Conservation (phyloP, 2,329 filamentous ascomycete species). For the Lecanosticta acicola region DNA sequence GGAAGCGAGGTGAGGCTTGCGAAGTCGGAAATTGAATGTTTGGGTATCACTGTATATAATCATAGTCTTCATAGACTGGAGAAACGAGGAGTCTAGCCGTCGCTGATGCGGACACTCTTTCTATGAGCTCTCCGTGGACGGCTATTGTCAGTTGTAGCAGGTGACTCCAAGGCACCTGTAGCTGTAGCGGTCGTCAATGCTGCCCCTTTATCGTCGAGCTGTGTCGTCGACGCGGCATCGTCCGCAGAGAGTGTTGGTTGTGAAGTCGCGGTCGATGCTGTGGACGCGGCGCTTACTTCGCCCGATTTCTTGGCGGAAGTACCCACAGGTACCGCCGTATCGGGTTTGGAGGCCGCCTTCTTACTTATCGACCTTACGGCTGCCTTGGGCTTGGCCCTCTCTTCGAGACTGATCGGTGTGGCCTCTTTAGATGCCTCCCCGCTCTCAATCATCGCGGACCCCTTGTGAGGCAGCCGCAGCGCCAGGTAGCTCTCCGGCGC, state of each 20-base stretch:
- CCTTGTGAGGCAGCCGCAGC: slow-evolving; percentile 46
- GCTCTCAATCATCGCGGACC: slow-evolving; percentile 13
- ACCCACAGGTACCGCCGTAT: not conserved
- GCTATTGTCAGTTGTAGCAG: slow-evolving; percentile 14
- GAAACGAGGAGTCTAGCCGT: slow-evolving; percentile 11
- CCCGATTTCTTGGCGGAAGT: not conserved
- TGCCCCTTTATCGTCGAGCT: too few species aligned
- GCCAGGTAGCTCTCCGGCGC: slow-evolving; percentile 53
- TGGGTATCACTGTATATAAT: not conserved
- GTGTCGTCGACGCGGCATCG: not conserved
- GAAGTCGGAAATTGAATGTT: not conserved
- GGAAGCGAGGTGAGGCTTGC: too few species aligned
- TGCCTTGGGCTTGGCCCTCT: slow-evolving; percentile 4
- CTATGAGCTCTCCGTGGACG: slow-evolving; percentile 24
- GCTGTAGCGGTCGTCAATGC: slow-evolving; percentile 5
- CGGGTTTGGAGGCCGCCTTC: not conserved
- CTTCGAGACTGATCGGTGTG: slow-evolving; percentile 18
- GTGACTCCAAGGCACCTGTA: slow-evolving; percentile 6
- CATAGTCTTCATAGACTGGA: not conserved
- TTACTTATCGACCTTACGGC: not conserved
- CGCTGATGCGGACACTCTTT: slow-evolving; percentile 32
- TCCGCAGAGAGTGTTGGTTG: not conserved
- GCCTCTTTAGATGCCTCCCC: slow-evolving; percentile 25
- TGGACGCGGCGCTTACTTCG: not conserved
- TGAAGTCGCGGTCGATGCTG: not conserved